Conservation (phyloP, 2,329 filamentous ascomycete species). For the Monosporascus sp. region DNA sequence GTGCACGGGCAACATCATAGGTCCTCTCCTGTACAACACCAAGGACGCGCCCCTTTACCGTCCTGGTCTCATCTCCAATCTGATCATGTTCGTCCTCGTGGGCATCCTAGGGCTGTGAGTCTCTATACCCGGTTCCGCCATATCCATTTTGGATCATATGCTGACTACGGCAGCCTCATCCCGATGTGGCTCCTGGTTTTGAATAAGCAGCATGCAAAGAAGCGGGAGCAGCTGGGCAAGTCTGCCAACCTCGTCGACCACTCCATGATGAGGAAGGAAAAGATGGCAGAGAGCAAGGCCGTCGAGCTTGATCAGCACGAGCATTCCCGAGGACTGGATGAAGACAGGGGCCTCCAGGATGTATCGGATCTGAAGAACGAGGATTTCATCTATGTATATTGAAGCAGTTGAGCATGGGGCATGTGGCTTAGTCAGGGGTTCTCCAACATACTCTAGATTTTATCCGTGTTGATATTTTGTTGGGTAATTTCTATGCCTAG, state of each 20-base stretch:
- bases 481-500: too few relatives aligned
- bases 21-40: slow-evolving; percentile 56
- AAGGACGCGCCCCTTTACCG: slow-evolving; percentile 53
- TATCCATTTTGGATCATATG: slow-evolving; percentile 16
- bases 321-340: slow-evolving; percentile 18
- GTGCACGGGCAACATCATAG: slow-evolving; percentile 60
- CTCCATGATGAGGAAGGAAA: slow-evolving; percentile 28
- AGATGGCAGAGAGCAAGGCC: slow-evolving; percentile 22
- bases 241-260: slow-evolving; percentile 43
- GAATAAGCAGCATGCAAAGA: slow-evolving; percentile 42
- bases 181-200: slow-evolving; percentile 38
- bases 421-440: too few relatives aligned
- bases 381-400: slow-evolving; percentile 52
- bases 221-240: slow-evolving; percentile 44
- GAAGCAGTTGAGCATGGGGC: neutral
- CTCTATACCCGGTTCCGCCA: neutral
- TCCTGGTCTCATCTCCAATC: slow-evolving; percentile 53
- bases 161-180: slow-evolving; percentile 15
- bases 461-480: too few relatives aligned
- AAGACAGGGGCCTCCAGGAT: slow-evolving; percentile 51
- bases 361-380: slow-evolving; percentile 62
- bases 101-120: slow-evolving; percentile 37
- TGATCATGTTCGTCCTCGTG: slow-evolving; percentile 54
- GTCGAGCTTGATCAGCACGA: slow-evolving; percentile 28
- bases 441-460: too few relatives aligned